These are phyloP conservation scores for Vanderwaltozyma polyspora DNA, from an alignment of 805 yeast species.

Conservation along the genomic window DNA sequence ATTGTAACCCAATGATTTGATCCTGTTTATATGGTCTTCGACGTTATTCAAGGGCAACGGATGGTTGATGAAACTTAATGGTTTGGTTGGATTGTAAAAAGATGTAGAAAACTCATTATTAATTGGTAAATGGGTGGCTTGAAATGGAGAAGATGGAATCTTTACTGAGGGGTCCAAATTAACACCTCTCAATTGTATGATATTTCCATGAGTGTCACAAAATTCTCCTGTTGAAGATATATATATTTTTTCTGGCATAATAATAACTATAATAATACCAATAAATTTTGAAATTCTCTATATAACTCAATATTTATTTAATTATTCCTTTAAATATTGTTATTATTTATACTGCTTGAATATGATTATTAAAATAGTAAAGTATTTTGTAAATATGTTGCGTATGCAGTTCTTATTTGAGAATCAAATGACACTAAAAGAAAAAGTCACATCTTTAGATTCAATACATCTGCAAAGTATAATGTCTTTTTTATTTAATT, in stretches of 20 bases:
- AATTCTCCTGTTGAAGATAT: conserved; percentile 47
- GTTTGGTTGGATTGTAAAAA: conserved; percentile 57
- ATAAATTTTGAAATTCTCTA: no score
- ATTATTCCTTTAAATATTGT: no score
- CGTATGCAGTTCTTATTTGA: no score
- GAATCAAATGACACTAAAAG: no score
- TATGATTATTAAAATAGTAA: no score
- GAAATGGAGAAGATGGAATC: conserved; percentile 48
- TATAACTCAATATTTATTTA: no score
- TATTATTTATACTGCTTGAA: no score
- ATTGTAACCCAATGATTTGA: conserved; percentile 76
- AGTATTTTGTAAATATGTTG: no score
- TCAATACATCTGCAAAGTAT: no score
- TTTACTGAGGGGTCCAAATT: conserved; percentile 70
- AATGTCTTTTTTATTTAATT: no score
- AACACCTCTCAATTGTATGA: conserved; percentile 63
- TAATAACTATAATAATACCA: no score
- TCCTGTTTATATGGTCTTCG: conserved; percentile 50
- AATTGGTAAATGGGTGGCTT: conserved; percentile 29
- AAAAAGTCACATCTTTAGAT: no score
- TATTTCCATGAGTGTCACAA: conserved; percentile 43
- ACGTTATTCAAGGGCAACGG: conserved; percentile 76
- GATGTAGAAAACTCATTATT: conserved; percentile 16
- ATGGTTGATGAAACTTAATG: conserved; percentile 69
- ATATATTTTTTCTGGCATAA: conserved; percentile 19